Evolutionary conservation across 2,329 filamentous ascomycete genomes (phyloP).

Genomic region (Cladophialophora carrionii): DNA sequence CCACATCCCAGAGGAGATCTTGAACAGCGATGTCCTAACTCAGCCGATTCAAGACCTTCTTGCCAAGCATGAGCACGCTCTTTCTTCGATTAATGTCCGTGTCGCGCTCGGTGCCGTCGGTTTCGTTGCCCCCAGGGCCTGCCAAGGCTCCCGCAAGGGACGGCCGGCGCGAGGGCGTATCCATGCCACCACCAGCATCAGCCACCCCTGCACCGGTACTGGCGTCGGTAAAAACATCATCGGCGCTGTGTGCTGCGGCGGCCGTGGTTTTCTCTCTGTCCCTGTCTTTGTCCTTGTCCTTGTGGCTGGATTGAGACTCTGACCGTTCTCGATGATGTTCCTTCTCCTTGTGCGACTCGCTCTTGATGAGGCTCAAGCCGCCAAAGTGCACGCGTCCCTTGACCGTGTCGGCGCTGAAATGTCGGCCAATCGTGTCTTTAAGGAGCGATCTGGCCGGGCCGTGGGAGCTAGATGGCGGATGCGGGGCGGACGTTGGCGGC

Average conservation of each 20-base stretch:
- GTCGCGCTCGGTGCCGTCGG: conserved; percentile 23
- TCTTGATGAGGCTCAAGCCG: conserved; percentile 25
- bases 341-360: conserved; percentile 11
- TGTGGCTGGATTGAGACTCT: conserved; percentile 28
- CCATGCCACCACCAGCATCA: background rate
- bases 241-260: background rate
- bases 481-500: background rate
- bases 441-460: conserved; percentile 25
- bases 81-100: conserved; percentile 41
- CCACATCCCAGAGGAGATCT: background rate
- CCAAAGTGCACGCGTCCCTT: conserved; percentile 35
- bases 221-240: conserved; percentile 1
- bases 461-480: conserved; percentile 17
- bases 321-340: conserved; percentile 40
- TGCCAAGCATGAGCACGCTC: conserved; percentile 48
- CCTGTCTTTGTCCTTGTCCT: conserved; percentile 14
- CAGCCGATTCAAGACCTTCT: conserved; percentile 48
- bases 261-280: background rate
- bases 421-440: conserved; percentile 36
- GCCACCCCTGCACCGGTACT: background rate
- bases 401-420: conserved; percentile 31
- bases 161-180: background rate
- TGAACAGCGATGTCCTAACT: conserved; percentile 27
- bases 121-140: background rate
- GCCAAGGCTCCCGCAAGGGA: background rate